Evolutionary conservation across 352 stramenopile genomes (phyloP), one percentile per base, ranked within the genome.

Genomic region (Globisporangium irregulare): DNA sequence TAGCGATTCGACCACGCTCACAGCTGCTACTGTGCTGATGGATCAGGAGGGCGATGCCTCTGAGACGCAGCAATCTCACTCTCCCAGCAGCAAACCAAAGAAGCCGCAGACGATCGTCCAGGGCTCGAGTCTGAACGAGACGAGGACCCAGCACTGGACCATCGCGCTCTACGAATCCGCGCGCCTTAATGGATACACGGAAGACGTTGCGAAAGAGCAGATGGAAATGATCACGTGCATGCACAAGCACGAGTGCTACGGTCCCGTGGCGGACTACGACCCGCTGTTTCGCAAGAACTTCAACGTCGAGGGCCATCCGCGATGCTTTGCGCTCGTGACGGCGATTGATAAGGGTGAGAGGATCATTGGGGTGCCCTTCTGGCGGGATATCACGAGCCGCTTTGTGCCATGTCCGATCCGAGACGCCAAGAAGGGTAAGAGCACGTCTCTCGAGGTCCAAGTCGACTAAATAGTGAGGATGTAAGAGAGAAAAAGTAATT

Each of bases 201-300:
- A 76, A 10, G 43, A 62, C 0, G 79, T 71, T 1, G 79, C 81
- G 0, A 66, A 71, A 8, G 73, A 84, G 8, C 77, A 88, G 58
- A 83, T 88, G 73, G 79, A 89, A 58, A 76, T 86, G 69, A 72
- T 84, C 36, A 66, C 70, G 59, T 91, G 82, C 41, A 68, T 79
- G 27, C 76, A 87, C 67, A 76, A 79, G 56, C 70, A 81, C 32
- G 81, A 89, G 60, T 91, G 82, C 34, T 41, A 41, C 34, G 34
- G 34, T 3, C 9, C 34, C 34, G 34, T 51, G 77, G 76, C 3
- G 75, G 82, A 91, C 61, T 89, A 76, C 67, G 67, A 64, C 15
- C 67, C 77, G 1, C 20, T 78, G 14, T 90, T 83, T 58, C 73
- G 73, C 27, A 32, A 61, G 8, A 85, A 86, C 62, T 90, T 90